phyloP scores from a whole-genome alignment of 805 yeast genomes.

The Yarrowia keelungensis region DNA sequence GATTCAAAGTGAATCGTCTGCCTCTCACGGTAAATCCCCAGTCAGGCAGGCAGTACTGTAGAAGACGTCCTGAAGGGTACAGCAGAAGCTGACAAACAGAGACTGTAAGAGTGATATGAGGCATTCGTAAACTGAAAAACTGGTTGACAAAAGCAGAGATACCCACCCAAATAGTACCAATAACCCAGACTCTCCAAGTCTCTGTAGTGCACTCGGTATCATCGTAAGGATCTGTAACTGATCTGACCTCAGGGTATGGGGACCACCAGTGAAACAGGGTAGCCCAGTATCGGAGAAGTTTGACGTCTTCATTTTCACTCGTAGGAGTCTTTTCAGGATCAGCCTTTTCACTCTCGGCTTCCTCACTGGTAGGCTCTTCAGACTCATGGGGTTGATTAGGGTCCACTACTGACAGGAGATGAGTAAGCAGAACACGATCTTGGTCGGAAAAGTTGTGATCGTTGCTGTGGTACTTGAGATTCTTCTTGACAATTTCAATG shows the following conservation, averaged over 20 bases:
- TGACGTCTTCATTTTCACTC: not conserved
- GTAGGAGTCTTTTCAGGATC: not conserved
- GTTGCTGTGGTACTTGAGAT: slow-evolving; percentile 54
- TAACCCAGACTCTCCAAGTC: slow-evolving; percentile 54
- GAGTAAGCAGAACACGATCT: slow-evolving; percentile 45
- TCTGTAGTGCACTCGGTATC: slow-evolving; percentile 57
- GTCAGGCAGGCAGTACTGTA: slow-evolving; percentile 42
- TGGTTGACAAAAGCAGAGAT: slow-evolving; percentile 44
- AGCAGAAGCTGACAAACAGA: slow-evolving; percentile 63
- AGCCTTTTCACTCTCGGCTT: not conserved
- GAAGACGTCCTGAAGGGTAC: slow-evolving; percentile 59
- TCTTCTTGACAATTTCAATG: slow-evolving; percentile 52
- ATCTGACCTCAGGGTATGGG: slow-evolving; percentile 73
- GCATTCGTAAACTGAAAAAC: slow-evolving; percentile 61
- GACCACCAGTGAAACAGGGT: slow-evolving; percentile 46
- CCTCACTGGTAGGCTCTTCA: not conserved
- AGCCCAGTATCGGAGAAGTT: slow-evolving; percentile 12
- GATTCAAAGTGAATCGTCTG: slow-evolving; percentile 54
- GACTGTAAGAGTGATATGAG: slow-evolving; percentile 57
- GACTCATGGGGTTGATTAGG: not conserved
- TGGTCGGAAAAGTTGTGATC: slow-evolving; percentile 58
- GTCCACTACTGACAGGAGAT: not conserved
- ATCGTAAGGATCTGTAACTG: slow-evolving; percentile 61
- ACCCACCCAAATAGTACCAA: slow-evolving; percentile 49
- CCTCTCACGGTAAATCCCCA: slow-evolving; percentile 49